Evolutionary conservation across 192 early-diverging fungal species (phyloP), one percentile per base, ranked within the genome.

Genomic region (Backusella morwellensis): DNA sequence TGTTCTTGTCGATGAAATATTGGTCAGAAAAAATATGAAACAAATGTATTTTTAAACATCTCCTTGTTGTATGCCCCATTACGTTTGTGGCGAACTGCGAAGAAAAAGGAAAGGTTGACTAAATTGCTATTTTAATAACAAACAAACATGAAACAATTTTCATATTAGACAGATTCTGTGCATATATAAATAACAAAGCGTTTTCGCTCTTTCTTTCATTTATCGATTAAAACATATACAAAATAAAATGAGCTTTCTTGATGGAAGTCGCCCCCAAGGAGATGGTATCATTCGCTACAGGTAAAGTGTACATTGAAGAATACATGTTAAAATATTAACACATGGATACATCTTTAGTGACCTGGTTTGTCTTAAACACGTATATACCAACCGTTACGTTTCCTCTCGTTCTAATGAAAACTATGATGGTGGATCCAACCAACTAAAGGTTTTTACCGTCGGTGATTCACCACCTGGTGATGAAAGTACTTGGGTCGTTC

Each of bases 301-400:
- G 70, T 72, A 72, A 50, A 41, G 14, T 52, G 11, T 17, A 17
- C 8, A n/a, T 12, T 6, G 17, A 34, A 26, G 11, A 40, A 4
- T 38, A 41, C 32, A 71, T 21, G 8, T 40, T 40, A 11, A 40
- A 11, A 40, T 40, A 40, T 40, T 40, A 40, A 40, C 38, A 9
- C 38, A 11, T 40, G 38, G 38, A 40, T 32, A 68, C n/a, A 68
- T 36, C 35, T 68, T 15, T 19, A 72, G 77, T 34, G 36, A 78
- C 40, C 77, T 85, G 63, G 73, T 90, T 19, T 80, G 85, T 66
- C 80, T 90, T 35, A 89, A 90, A 80, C 89, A 90, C 76, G 79
- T 74, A 63, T 80, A 75, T 47, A 87, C 87, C 1, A 85, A 85
- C 14, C 86, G 86, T 32, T 85, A 81, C 75, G 72, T 90, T 72